These are phyloP conservation scores for Aspergillus sp. DNA, from an alignment of 2,329 filamentous ascomycete species.

Conservation along the genomic window DNA sequence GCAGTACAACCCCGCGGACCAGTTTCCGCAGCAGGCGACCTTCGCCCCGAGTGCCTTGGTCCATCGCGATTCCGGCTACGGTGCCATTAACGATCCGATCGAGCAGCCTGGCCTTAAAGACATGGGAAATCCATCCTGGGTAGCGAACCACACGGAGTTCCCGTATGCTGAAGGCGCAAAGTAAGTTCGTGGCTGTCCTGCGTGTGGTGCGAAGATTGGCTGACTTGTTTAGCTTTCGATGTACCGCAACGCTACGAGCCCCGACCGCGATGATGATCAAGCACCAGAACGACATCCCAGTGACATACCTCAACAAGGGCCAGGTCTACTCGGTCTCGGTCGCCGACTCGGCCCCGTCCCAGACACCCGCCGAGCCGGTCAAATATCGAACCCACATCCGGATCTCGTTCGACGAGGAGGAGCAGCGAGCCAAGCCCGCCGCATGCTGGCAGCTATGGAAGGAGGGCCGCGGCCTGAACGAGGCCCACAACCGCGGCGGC, in stretches of 20 bases:
- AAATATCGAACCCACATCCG: slow-evolving; percentile 84
- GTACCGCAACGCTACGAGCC: slow-evolving; percentile 80
- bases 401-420: slow-evolving; percentile 95
- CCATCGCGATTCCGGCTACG: slow-evolving; percentile 70
- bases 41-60: slow-evolving; percentile 74
- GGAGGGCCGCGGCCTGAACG: slow-evolving; percentile 87
- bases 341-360: slow-evolving; percentile 60
- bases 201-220: not conserved
- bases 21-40: slow-evolving; percentile 53
- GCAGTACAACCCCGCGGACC: slow-evolving; percentile 58
- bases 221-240: slow-evolving; percentile 58
- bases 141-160: slow-evolving; percentile 18
- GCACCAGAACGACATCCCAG: slow-evolving; percentile 77
- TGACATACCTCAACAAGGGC: slow-evolving; percentile 97
- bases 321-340: slow-evolving; percentile 86
- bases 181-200: slow-evolving; percentile 27
- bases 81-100: slow-evolving; percentile 59
- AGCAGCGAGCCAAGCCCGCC: slow-evolving; percentile 74
- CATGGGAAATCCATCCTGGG: slow-evolving; percentile 43
- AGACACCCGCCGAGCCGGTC: slow-evolving; percentile 50
- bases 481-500: slow-evolving; percentile 86
- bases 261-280: slow-evolving; percentile 97
- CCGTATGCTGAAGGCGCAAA: slow-evolving; percentile 44
- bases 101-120: slow-evolving; percentile 59
- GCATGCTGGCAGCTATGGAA: slow-evolving; percentile 92